These are phyloP conservation scores for Arachis monticola DNA, from an alignment of 331 rosid species.

Conservation along the genomic window DNA sequence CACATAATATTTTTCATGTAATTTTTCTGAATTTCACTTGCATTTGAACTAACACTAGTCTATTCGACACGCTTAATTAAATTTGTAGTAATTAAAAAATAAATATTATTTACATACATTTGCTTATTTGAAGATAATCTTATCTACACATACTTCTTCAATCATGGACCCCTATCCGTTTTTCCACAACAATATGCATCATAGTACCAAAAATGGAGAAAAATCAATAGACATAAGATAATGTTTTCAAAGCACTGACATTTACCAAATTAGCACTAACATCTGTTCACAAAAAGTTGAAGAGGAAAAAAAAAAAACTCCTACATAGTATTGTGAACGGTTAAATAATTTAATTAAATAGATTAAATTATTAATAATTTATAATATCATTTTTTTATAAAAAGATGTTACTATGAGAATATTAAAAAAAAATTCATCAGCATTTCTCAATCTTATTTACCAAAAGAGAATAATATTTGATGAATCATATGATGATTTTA, in stretches of 20 bases:
- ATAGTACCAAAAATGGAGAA: constrained; percentile 8
- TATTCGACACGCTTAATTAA: too few relatives aligned
- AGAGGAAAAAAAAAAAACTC: not conserved
- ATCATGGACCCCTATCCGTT: not conserved
- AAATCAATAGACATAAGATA: constrained; percentile 20
- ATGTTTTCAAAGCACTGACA: not conserved
- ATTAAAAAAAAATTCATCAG: not conserved
- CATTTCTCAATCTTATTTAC: constrained; percentile 3
- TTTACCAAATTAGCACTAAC: constrained; percentile 16
- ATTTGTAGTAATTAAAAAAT: too few relatives aligned
- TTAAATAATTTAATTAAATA: too few relatives aligned
- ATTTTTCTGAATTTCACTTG: too few relatives aligned
- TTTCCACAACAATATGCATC: not conserved
- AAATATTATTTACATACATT: too few relatives aligned
- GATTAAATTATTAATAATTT: too few relatives aligned
- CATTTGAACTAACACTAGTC: too few relatives aligned
- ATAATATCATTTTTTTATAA: too few relatives aligned
- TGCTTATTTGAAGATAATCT: not conserved
- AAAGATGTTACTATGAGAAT: too few relatives aligned
- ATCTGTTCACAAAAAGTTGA: constrained; percentile 7
- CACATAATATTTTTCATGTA: too few relatives aligned
- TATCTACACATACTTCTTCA: not conserved
- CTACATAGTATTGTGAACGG: too few relatives aligned
- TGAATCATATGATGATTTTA: constrained; percentile 9
- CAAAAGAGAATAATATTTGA: not conserved